Evolutionary conservation across 306 rosid species (phyloP).

Genomic region (Cicer chorassanicum): DNA sequence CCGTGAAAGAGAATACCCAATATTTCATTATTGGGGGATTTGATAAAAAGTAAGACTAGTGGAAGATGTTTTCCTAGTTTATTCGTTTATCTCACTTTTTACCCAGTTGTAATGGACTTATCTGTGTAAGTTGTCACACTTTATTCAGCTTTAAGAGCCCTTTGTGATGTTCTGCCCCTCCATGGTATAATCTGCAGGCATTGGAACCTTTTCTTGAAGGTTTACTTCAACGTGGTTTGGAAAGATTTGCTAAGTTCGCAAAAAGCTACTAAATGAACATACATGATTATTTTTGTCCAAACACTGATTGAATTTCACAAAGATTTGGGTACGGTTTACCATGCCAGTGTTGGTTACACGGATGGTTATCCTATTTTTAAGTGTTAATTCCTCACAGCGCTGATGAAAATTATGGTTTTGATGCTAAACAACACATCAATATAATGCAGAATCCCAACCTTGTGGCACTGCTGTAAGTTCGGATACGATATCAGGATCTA

Average conservation of each 20-base stretch:
- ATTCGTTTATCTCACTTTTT: conserved; percentile 25
- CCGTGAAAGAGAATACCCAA: not conserved
- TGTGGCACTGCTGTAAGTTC: not conserved
- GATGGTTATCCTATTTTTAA: conserved; percentile 21
- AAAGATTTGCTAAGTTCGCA: conserved; percentile 68
- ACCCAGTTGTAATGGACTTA: not conserved
- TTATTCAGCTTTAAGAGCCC: conserved; percentile 25
- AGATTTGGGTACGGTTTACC: not conserved
- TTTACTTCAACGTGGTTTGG: conserved; percentile 76
- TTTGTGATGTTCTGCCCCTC: conserved; percentile 34
- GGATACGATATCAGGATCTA: not conserved
- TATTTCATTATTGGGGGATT: conserved; percentile 3
- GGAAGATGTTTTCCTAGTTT: conserved; percentile 7
- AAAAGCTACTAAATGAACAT: conserved; percentile 53
- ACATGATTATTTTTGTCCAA: conserved; percentile 22
- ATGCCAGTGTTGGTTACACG: conserved; percentile 13
- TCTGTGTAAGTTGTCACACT: not conserved
- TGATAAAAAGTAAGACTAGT: not conserved
- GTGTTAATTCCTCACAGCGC: conserved; percentile 1
- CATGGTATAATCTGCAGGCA: conserved; percentile 63
- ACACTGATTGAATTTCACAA: conserved; percentile 7
- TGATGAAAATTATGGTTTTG: conserved; percentile 23
- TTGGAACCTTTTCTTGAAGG: conserved; percentile 82
- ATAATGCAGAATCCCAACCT: not conserved
- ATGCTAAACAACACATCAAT: conserved; percentile 19